Conservation (phyloP, 352 stramenopile genomes). For the Globisporangium lucens region DNA sequence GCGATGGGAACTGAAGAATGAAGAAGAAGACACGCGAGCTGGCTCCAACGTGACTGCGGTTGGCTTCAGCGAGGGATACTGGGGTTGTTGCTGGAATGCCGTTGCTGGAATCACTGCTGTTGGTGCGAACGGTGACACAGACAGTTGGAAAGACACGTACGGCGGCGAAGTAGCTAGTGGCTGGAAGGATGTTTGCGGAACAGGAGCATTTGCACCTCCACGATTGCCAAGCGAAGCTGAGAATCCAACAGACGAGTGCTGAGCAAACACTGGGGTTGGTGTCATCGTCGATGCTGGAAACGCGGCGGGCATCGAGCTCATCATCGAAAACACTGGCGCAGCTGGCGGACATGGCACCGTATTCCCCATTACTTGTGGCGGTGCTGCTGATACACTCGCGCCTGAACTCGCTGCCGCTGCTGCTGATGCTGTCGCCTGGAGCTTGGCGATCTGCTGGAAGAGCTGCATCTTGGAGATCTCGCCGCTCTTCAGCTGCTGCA, state of each 20-base stretch:
- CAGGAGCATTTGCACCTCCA: background rate
- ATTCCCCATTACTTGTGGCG: background rate
- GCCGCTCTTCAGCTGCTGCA: conserved; percentile 82
- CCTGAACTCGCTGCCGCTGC: background rate
- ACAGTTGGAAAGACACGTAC: background rate
- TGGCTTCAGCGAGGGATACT: background rate
- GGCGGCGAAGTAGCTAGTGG: background rate
- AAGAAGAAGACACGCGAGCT: background rate
- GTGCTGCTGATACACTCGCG: conserved; percentile 6
- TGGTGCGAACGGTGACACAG: background rate
- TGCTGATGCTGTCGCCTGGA: conserved; percentile 29
- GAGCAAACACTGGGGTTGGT: conserved; percentile 6
- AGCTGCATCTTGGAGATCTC: conserved; percentile 86
- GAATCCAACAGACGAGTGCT: background rate
- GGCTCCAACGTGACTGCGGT: background rate
- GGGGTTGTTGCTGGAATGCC: background rate
- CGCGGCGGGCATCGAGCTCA: background rate
- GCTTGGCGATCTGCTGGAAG: conserved; percentile 78
- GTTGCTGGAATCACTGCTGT: background rate
- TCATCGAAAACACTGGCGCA: background rate
- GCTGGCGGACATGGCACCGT: background rate
- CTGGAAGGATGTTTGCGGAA: background rate
- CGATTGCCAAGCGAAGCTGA: background rate
- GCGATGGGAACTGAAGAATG: background rate
- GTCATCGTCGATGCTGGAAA: background rate